Base-by-base conservation (phyloP, 345 rosid species). In the Hibiscus tridactylites region DNA sequence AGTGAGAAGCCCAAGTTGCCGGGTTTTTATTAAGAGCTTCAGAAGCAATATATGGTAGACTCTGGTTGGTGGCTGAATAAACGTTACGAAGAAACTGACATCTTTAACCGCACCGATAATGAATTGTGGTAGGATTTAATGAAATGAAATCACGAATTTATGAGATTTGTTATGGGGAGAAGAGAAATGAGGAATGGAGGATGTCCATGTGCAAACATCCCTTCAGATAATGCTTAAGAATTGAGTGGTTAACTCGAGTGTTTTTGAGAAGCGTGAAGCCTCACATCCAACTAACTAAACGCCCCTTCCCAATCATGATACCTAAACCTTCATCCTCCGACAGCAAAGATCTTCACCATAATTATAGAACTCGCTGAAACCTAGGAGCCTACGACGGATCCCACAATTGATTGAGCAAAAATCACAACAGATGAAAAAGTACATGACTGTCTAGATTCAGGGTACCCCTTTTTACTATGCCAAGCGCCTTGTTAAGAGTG, bases 121-220 rank as follows among this genome's bases (percentile, higher is more conserved):
- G 24, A 21, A 21, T 21, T 21, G 24, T 21, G 24, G 24, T 21
- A 1, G 10, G 16, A 62, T 62, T 35, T n/a, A n/a, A 62, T 62
- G 35, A 60, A 61, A n/a, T 53, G n/a, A 53, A 17, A 7, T 53
- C 24, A n/a, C 2, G 31, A 3, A 4, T 33, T 37, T 0, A 61
- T 61, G 6, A 62, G 47, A 62, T 62, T 35, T 62, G 47, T 35
- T 62, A 62, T n/a, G 47, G 28, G 47, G 24, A 13, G 13, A 3
- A 16, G 66, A n/a, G 47, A 35, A n/a, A 35, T 8, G 47, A 13
- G 9, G 5, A 26, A 62, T 35, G 58, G 17, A 9, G 24, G 15
- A 12, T 21, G 65, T 59, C 62, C 65, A 62, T 62, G 66, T 35
- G 46, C 47, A 35, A 62, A 62, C 50, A 63, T 63, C 26, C 47